Conservation (phyloP, 192 early-diverging fungal species). For the Mortierella claussenii region DNA sequence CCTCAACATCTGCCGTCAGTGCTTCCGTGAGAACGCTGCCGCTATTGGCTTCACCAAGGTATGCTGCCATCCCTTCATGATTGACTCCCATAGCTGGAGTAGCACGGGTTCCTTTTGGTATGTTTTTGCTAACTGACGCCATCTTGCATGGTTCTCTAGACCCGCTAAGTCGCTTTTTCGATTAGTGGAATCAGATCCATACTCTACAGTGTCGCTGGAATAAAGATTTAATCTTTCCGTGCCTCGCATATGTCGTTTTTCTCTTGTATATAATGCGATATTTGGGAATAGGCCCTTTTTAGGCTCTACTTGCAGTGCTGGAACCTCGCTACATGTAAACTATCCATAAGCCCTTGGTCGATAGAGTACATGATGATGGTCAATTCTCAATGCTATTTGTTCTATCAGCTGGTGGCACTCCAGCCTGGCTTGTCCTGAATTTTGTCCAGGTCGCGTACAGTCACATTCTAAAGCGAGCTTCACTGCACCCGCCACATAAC, state of each 20-base stretch:
- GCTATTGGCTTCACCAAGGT: conserved; percentile 99
- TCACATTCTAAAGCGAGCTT: too few relatives aligned
- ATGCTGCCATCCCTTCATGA: conserved; percentile 6
- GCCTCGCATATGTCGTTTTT: conserved; percentile 6
- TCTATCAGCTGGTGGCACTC: too few relatives aligned
- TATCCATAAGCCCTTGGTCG: too few relatives aligned
- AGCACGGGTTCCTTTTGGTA: conserved; percentile 1
- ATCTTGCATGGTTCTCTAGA: not conserved
- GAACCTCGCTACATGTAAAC: too few relatives aligned
- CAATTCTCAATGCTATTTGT: too few relatives aligned
- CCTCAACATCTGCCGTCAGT: conserved; percentile 99
- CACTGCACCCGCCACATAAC: too few relatives aligned
- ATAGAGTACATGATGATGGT: too few relatives aligned
- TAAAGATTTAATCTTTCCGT: conserved; percentile 31
- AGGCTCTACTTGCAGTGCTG: too few relatives aligned
- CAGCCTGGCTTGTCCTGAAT: too few relatives aligned
- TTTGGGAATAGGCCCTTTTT: too few relatives aligned
- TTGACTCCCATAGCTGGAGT: not conserved
- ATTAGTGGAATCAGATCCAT: conserved; percentile 3
- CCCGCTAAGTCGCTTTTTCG: conserved; percentile 26
- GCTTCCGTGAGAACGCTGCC: conserved; percentile 98
- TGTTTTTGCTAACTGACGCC: not conserved
- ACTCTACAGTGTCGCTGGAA: conserved; percentile 27
- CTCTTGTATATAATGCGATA: too few relatives aligned
- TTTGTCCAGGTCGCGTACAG: too few relatives aligned